Evolutionary conservation across 495 filamentous ascomycete species (phyloP).

Genomic region (Tuber borchii): DNA sequence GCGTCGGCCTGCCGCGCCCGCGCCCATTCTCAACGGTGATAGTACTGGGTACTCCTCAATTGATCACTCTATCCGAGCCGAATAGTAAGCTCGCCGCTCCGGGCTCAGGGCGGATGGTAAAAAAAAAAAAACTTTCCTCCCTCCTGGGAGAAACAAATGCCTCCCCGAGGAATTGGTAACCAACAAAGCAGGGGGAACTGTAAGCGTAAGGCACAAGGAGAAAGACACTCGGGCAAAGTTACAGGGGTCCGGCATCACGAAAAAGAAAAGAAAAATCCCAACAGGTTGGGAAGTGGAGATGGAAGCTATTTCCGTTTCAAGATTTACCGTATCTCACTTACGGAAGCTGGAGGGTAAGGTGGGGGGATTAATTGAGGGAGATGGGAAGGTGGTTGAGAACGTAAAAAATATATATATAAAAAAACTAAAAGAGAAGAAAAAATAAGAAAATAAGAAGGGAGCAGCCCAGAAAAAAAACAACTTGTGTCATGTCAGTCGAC

Average conservation of each 20-base stretch:
- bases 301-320: constrained; percentile 1
- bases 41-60: neutral
- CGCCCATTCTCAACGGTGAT: constrained; percentile 3
- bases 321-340: neutral
- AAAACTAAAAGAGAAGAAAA: neutral
- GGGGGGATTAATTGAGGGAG: neutral
- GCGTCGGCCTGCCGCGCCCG: neutral
- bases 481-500: constrained; percentile 13
- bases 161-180: neutral
- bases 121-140: neutral
- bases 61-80: neutral
- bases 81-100: neutral
- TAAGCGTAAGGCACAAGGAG: neutral
- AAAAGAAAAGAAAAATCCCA: constrained; percentile 7
- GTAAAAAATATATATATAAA: too few relatives aligned
- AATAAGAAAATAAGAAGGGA: neutral
- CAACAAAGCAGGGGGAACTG: neutral
- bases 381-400: neutral
- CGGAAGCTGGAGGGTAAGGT: neutral
- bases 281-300: neutral
- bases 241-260: neutral
- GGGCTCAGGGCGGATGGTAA: neutral
- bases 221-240: neutral
- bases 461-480: neutral
- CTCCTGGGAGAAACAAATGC: neutral